A percentile compares a stretch with the other conserved stretches of the same genome.
These are phyloP conservation scores for Parasitella parasitica DNA, from an alignment of 371 early-diverging fungal species.

Conservation along the genomic window DNA sequence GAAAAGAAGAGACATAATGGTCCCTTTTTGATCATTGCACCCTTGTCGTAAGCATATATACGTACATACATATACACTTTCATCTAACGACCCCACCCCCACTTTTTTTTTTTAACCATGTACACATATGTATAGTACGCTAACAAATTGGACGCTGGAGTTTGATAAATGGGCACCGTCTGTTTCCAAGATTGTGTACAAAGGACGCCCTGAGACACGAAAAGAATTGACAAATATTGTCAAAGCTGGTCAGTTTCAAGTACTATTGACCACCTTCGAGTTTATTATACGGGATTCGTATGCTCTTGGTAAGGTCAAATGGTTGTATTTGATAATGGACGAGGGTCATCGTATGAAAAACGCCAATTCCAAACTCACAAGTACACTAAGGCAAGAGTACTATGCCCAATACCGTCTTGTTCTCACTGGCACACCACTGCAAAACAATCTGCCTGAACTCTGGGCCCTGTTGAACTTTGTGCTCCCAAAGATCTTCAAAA, in stretches of 20 bases:
- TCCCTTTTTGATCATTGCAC: constrained; percentile 93
- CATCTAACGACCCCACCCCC: no score
- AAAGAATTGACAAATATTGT: constrained; percentile 72
- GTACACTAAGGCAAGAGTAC: constrained; percentile 81
- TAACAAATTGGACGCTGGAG: constrained; percentile 96
- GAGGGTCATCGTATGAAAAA: constrained; percentile 99
- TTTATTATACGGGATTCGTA: constrained; percentile 92
- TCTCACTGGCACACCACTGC: constrained; percentile 98
- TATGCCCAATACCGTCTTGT: constrained; percentile 92
- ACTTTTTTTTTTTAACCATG: no score
- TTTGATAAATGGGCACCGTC: constrained; percentile 98
- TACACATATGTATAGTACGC: constrained; percentile 47
- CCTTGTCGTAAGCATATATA: constrained; percentile 70
- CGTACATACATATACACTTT: not conserved
- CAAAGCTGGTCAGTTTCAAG: constrained; percentile 81
- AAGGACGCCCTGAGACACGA: constrained; percentile 78
- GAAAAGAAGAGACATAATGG: constrained; percentile 90
- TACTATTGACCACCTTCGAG: constrained; percentile 97
- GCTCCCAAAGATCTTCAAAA: constrained; percentile 94
- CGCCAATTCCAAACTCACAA: constrained; percentile 84
- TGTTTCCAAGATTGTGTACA: constrained; percentile 88
- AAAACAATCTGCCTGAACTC: constrained; percentile 98
- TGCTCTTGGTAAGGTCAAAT: constrained; percentile 82
- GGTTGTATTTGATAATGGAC: constrained; percentile 96
- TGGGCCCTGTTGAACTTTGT: constrained; percentile 99